Evolutionary conservation across 441 rosid genomes (phyloP).

Genomic region (Jatropha podagrica): DNA sequence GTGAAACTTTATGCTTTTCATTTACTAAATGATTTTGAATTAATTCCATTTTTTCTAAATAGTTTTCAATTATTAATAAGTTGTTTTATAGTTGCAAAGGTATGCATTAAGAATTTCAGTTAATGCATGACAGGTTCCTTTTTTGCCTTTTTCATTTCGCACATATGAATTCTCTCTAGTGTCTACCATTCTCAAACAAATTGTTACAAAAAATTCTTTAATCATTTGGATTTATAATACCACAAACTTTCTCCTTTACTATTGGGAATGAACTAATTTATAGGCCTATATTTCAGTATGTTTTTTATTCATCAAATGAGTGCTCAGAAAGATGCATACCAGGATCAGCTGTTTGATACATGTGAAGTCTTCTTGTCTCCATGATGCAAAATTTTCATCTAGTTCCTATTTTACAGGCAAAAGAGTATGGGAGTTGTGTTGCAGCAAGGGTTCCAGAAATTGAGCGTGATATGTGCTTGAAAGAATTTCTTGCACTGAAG

Average conservation of each 20-base stretch:
- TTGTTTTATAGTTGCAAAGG: neutral
- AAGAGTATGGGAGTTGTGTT: conserved; percentile 81
- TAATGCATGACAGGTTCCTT: neutral
- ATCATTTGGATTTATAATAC: conserved; percentile 8
- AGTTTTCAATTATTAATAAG: neutral
- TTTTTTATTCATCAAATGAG: neutral
- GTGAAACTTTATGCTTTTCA: neutral
- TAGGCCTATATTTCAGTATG: too few species aligned
- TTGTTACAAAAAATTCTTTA: neutral
- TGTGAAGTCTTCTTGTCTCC: neutral
- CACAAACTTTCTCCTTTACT: neutral
- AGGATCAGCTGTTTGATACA: too few species aligned
- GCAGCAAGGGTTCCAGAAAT: conserved; percentile 80
- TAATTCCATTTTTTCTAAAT: neutral
- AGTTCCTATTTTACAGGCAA: conserved; percentile 53
- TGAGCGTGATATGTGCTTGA: conserved; percentile 76
- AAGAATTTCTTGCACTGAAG: conserved; percentile 75
- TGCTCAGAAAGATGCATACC: neutral
- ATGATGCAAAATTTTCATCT: conserved; percentile 14
- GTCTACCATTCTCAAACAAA: neutral
- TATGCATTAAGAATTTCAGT: neutral
- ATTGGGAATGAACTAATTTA: too few species aligned
- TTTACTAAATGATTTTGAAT: neutral
- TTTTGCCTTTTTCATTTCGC: neutral
- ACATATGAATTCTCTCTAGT: neutral